These are phyloP conservation scores for Pseudogymnoascus sp. DNA, from an alignment of 2,329 filamentous ascomycete species.

Conservation along the genomic window DNA sequence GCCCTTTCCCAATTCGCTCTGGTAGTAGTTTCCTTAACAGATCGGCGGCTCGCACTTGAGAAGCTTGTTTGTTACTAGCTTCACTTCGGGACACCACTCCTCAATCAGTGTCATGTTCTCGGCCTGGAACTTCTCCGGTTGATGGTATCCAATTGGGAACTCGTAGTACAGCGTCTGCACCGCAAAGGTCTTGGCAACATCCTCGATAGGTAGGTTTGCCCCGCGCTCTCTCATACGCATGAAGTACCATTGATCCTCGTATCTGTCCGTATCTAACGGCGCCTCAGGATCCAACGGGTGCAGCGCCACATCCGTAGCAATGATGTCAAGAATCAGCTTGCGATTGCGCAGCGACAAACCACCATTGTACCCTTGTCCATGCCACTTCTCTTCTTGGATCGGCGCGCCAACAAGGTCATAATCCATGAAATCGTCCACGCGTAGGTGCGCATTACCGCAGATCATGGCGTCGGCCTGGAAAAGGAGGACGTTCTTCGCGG, in stretches of 20 bases:
- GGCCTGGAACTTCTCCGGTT: slow-evolving; percentile 17
- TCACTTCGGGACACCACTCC: slow-evolving; percentile 27
- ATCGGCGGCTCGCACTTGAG: slow-evolving; percentile 6
- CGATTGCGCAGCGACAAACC: slow-evolving; percentile 28
- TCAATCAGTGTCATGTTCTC: slow-evolving; percentile 22
- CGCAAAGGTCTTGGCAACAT: slow-evolving; percentile 18
- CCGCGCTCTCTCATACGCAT: slow-evolving; percentile 21
- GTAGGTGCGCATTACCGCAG: slow-evolving; percentile 21
- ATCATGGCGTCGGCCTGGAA: slow-evolving; percentile 28
- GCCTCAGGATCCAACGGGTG: slow-evolving; percentile 19
- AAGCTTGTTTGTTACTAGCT: slow-evolving; percentile 4
- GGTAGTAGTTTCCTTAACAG: not conserved
- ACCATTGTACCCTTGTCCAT: slow-evolving; percentile 25
- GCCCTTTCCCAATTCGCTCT: not conserved
- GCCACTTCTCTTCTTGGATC: slow-evolving; percentile 18
- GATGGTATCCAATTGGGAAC: slow-evolving; percentile 14
- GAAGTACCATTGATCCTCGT: slow-evolving; percentile 26
- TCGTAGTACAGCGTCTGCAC: slow-evolving; percentile 17
- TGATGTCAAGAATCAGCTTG: slow-evolving; percentile 23
- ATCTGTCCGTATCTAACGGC: slow-evolving; percentile 16
- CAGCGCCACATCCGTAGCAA: slow-evolving; percentile 15
- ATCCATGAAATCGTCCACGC: slow-evolving; percentile 25
- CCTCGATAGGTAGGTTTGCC: slow-evolving; percentile 18
- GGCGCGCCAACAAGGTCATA: slow-evolving; percentile 31
- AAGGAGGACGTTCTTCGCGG: slow-evolving; percentile 26